A percentile compares a stretch with the other conserved stretches of the same genome.
Conservation (phyloP, 805 yeast genomes). For the Osmozyma mogii region DNA sequence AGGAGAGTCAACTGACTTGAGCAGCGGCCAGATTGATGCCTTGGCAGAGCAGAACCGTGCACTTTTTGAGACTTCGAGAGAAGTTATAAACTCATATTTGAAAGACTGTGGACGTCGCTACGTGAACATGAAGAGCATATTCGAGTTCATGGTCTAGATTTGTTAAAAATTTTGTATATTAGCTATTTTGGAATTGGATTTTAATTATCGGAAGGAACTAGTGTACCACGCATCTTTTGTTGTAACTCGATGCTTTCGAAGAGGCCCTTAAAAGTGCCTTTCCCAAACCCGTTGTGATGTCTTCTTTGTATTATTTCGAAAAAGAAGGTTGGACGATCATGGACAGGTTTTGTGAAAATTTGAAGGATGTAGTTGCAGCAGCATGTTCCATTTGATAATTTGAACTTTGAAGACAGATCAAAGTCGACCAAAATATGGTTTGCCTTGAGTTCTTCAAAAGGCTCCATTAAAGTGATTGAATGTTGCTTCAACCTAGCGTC, state of each 20-base stretch:
- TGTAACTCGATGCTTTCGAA: conserved; percentile 78
- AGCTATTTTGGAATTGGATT: too few relatives aligned
- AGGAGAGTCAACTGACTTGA: conserved; percentile 11
- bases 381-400: conserved; percentile 7
- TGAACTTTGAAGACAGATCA: conserved; percentile 41
- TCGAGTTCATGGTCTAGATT: conserved; percentile 45
- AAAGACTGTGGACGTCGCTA: conserved; percentile 80
- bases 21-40: conserved; percentile 54
- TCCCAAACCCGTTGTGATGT: conserved; percentile 81
- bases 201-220: too few relatives aligned
- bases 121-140: conserved; percentile 79
- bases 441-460: conserved; percentile 39
- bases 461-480: conserved; percentile 42
- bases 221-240: conserved; percentile 67
- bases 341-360: conserved; percentile 68
- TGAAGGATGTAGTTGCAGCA: conserved; percentile 66
- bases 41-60: conserved; percentile 73
- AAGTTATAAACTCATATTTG: conserved; percentile 65
- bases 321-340: conserved; percentile 76
- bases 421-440: conserved; percentile 66
- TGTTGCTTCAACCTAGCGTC: conserved; percentile 37
- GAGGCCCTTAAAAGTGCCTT: conserved; percentile 78
- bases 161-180: too few relatives aligned
- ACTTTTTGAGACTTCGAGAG: conserved; percentile 43
- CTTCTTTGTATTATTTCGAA: conserved; percentile 74